Evolutionary conservation across 2,329 filamentous ascomycete genomes (phyloP).

Genomic region (Talaromyces verruculosus): DNA sequence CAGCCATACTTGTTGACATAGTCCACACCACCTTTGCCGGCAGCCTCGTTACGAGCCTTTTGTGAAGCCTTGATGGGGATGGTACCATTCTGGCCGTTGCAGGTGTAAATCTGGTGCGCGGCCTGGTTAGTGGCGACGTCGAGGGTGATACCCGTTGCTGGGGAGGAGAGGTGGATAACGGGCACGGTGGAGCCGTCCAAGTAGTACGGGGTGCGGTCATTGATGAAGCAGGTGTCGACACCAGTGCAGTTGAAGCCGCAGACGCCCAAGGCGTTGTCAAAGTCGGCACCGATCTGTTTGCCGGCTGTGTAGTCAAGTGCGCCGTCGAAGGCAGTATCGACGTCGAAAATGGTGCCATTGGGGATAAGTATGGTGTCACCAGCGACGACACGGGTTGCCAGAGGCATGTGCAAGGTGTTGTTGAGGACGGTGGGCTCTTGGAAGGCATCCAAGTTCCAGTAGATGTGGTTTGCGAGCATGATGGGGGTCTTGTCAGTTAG

Average conservation of each 20-base stretch:
- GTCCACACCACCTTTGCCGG: constrained; percentile 49
- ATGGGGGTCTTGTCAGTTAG: constrained; percentile 50
- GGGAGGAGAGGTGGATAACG: constrained; percentile 64
- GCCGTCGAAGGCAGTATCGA: constrained; percentile 66
- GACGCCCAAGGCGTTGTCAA: constrained; percentile 64
- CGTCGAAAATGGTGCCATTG: constrained; percentile 71
- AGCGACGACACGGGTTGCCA: constrained; percentile 47
- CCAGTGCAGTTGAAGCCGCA: constrained; percentile 82
- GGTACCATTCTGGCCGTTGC: constrained; percentile 71
- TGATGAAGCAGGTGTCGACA: constrained; percentile 65
- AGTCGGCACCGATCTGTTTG: constrained; percentile 74
- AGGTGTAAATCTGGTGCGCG: constrained; percentile 85
- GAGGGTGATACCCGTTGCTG: constrained; percentile 75
- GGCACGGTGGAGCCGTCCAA: constrained; percentile 38
- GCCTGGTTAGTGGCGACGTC: constrained; percentile 82
- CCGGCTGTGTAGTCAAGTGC: constrained; percentile 66
- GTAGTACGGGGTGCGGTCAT: constrained; percentile 44
- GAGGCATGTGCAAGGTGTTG: constrained; percentile 48
- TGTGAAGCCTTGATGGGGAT: constrained; percentile 45
- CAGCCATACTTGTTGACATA: constrained; percentile 70
- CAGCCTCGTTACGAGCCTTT: constrained; percentile 56
- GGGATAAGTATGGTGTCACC: constrained; percentile 67
- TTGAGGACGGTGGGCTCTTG: constrained; percentile 45
- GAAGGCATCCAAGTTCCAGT: constrained; percentile 54
- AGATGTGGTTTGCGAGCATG: constrained; percentile 53